Conservation (phyloP, 768 basidiomycete species). For the Tricholoma terreum region DNA sequence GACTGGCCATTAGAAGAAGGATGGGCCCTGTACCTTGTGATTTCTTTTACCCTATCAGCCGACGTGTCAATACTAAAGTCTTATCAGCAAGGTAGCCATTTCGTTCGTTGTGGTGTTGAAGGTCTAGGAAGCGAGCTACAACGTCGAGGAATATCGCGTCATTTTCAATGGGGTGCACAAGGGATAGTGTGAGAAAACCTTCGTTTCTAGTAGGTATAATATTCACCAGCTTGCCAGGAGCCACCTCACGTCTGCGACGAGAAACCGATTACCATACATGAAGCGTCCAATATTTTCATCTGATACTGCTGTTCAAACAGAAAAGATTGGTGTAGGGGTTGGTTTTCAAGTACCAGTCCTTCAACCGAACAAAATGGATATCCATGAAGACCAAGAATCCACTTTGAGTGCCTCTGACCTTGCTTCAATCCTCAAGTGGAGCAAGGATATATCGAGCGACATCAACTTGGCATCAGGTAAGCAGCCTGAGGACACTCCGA, state of each 20-base stretch:
- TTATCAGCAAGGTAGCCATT: constrained; percentile 65
- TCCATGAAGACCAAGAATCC: constrained; percentile 52
- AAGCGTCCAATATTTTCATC: constrained; percentile 56
- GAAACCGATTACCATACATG: constrained; percentile 41
- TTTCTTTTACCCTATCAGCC: neutral
- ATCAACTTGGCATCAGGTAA: constrained; percentile 64
- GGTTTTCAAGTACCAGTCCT: constrained; percentile 26
- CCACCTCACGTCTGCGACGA: constrained; percentile 46
- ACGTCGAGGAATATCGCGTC: constrained; percentile 59
- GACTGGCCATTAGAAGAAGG: constrained; percentile 75
- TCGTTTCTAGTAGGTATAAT: neutral
- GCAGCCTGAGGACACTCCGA: constrained; percentile 5
- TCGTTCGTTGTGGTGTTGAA: constrained; percentile 61
- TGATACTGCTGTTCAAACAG: constrained; percentile 66
- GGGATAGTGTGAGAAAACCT: constrained; percentile 56
- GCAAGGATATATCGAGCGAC: constrained; percentile 71
- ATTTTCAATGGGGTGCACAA: constrained; percentile 70
- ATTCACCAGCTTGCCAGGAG: constrained; percentile 34
- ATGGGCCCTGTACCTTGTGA: constrained; percentile 62
- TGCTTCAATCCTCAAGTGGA: constrained; percentile 69
- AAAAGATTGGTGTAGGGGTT: constrained; percentile 30
- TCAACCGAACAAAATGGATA: constrained; percentile 30
- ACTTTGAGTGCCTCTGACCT: constrained; percentile 60
- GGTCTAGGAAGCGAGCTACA: constrained; percentile 67
- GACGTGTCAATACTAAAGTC: constrained; percentile 4